These are phyloP conservation scores for Megacollybia platyphylla DNA, from an alignment of 1,284 basidiomycete species.

Conservation along the genomic window DNA sequence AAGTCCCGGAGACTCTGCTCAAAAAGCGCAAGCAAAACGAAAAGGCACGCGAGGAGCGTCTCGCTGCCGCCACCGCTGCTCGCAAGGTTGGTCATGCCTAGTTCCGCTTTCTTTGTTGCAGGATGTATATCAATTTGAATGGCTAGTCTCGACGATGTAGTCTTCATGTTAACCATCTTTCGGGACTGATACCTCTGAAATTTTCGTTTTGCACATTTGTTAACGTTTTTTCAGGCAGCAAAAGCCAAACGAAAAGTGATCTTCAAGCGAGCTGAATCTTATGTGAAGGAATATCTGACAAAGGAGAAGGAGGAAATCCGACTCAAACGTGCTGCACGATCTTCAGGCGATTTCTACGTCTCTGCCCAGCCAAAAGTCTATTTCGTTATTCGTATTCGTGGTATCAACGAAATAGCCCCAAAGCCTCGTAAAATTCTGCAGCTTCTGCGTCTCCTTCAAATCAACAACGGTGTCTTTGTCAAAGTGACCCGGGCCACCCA, in stretches of 20 bases:
- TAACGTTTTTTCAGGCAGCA: slow-evolving; percentile 44
- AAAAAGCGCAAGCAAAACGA: slow-evolving; percentile 99
- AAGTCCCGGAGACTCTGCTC: slow-evolving; percentile 97
- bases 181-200: slow-evolving; percentile 60
- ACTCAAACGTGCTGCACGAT: slow-evolving; percentile 86
- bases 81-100: slow-evolving; percentile 68
- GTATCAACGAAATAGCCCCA: slow-evolving; percentile 99
- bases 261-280: slow-evolving; percentile 99
- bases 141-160: slow-evolving; percentile 74
- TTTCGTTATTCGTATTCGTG: slow-evolving; percentile 95
- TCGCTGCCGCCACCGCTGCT: slow-evolving; percentile 75
- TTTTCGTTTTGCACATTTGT: slow-evolving; percentile 7
- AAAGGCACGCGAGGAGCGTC: slow-evolving; percentile 93
- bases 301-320: slow-evolving; percentile 97
- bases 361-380: slow-evolving; percentile 94
- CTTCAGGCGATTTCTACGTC: slow-evolving; percentile 95
- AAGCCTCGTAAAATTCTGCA: slow-evolving; percentile 99
- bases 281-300: slow-evolving; percentile 92
- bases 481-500: slow-evolving; percentile 94
- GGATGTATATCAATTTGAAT: slow-evolving; percentile 80
- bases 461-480: slow-evolving; percentile 99
- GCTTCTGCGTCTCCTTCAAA: slow-evolving; percentile 95
- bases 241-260: slow-evolving; percentile 92
- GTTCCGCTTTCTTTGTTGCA: slow-evolving; percentile 16
- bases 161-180: slow-evolving; percentile 92